These are phyloP conservation scores for Suhomyces pyralidae DNA, from an alignment of 805 yeast species.

Conservation along the genomic window DNA sequence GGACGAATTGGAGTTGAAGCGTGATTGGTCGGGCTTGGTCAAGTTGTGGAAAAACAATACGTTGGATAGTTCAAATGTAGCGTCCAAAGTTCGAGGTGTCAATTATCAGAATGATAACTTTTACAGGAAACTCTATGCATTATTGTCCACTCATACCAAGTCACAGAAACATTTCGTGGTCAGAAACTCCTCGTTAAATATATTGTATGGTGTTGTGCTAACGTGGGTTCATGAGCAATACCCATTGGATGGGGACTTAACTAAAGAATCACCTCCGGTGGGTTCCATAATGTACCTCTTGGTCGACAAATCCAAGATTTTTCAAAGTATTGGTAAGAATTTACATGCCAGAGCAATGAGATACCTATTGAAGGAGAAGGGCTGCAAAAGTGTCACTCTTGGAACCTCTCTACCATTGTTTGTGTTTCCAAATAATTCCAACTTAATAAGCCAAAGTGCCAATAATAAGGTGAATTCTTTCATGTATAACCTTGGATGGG, in stretches of 20 bases:
- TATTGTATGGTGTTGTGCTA: slow-evolving; percentile 51
- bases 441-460: slow-evolving; percentile 14
- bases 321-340: slow-evolving; percentile 54
- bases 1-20: slow-evolving; percentile 47
- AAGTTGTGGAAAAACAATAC: slow-evolving; percentile 43
- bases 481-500: slow-evolving; percentile 44
- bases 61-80: slow-evolving; percentile 10
- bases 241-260: slow-evolving; percentile 11
- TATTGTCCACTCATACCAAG: slow-evolving; percentile 27
- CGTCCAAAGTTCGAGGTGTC: slow-evolving; percentile 17
- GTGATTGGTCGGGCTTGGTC: slow-evolving; percentile 51
- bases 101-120: slow-evolving; percentile 26
- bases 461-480: slow-evolving; percentile 28
- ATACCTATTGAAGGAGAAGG: slow-evolving; percentile 43
- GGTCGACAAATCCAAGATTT: slow-evolving; percentile 53
- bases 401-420: slow-evolving; percentile 51
- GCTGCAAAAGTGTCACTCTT: slow-evolving; percentile 36
- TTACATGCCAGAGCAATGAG: slow-evolving; percentile 51
- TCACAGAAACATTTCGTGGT: slow-evolving; percentile 51
- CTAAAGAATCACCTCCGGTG: slow-evolving; percentile 3
- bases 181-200: slow-evolving; percentile 52
- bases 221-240: slow-evolving; percentile 46
- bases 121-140: slow-evolving; percentile 27
- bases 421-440: slow-evolving; percentile 24
- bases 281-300: slow-evolving; percentile 48